Conservation (phyloP, 202 grass and related monocot genomes). For the Schoenoplectus tabernaemontani region DNA sequence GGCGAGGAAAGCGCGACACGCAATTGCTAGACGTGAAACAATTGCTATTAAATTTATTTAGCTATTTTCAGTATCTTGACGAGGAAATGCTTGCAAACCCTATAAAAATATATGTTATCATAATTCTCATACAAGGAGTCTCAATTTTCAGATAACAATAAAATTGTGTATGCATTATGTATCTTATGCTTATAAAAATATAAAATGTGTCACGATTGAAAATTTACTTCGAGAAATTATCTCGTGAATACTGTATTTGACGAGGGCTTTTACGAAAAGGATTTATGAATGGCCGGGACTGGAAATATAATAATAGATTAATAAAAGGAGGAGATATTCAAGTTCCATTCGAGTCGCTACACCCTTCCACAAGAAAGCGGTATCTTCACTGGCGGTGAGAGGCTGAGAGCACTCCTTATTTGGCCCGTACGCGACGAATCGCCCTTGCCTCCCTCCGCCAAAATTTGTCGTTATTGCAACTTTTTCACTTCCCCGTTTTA, state of each 20-base stretch:
- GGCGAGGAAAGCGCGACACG: constrained; percentile 18
- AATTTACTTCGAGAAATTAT: too few species aligned
- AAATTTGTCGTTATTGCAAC: constrained; percentile 11
- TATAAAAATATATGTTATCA: too few species aligned
- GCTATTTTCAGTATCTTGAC: not conserved
- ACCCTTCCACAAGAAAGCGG: too few species aligned
- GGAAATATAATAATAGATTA: not conserved
- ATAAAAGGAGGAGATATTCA: not conserved
- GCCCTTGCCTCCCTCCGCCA: constrained; percentile 13
- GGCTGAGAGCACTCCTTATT: not conserved
- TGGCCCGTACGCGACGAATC: constrained; percentile 27
- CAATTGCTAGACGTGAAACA: constrained; percentile 6
- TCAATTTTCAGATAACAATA: too few species aligned
- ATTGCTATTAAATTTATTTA: not conserved
- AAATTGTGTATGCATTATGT: too few species aligned
- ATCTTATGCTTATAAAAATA: too few species aligned
- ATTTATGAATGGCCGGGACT: too few species aligned
- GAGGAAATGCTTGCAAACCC: too few species aligned
- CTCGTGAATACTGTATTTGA: not conserved
- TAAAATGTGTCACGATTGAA: too few species aligned
- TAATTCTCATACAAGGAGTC: too few species aligned
- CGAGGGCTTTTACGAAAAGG: not conserved
- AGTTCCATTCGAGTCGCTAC: constrained; percentile 10
- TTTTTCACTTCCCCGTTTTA: constrained; percentile 14
- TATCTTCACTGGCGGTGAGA: constrained; percentile 17